A percentile compares a stretch with the other conserved stretches of the same genome.
Conservation (phyloP, 345 rosid genomes). For the Lumnitzera littorea region DNA sequence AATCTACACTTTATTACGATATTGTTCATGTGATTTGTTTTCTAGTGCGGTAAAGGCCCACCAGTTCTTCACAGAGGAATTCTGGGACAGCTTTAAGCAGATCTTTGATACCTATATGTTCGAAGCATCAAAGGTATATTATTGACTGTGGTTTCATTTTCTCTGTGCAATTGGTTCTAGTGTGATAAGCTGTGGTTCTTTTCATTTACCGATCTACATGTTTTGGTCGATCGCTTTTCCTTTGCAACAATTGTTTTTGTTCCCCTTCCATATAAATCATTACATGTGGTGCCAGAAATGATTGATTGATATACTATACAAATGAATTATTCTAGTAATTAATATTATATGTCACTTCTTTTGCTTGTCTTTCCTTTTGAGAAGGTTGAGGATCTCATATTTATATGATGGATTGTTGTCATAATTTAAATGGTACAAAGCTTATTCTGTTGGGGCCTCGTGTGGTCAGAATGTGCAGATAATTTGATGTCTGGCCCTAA, state of each 20-base stretch:
- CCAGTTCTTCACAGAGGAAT: slow-evolving; percentile 87
- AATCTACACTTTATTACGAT: slow-evolving; percentile 20
- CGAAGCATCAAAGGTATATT: slow-evolving; percentile 84
- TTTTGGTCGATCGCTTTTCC: no score
- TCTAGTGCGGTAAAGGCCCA: slow-evolving; percentile 89
- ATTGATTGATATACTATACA: no score
- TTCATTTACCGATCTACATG: no score
- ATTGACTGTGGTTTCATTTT: not conserved
- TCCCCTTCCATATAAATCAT: no score
- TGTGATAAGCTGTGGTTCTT: no score
- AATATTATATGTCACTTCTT: not conserved
- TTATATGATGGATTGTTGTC: no score
- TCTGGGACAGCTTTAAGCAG: slow-evolving; percentile 78
- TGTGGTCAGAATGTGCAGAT: no score
- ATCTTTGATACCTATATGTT: slow-evolving; percentile 73
- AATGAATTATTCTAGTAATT: not conserved
- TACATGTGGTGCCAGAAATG: no score
- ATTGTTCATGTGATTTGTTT: slow-evolving; percentile 27
- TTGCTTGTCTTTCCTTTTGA: not conserved
- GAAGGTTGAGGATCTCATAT: not conserved
- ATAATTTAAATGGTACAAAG: no score
- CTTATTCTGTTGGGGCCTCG: no score
- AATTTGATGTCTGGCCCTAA: not conserved
- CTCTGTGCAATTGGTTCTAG: not conserved
- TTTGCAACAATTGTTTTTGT: no score